Base-by-base conservation (phyloP, 2,329 filamentous ascomycete species). In the Claviceps sp. region DNA sequence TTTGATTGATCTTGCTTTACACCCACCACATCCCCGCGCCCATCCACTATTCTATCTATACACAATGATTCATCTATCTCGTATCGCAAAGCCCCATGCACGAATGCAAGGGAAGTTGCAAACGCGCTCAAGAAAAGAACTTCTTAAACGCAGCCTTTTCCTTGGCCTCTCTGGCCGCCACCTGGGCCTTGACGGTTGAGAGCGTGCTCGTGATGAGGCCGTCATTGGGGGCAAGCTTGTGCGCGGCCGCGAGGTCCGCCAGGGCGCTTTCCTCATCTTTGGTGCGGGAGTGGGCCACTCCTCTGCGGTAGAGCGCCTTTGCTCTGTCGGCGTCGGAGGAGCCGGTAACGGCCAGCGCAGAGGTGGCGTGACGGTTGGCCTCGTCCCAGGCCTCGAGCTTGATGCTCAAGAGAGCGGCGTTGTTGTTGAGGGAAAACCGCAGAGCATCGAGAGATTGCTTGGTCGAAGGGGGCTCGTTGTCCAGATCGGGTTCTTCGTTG, bases 91-190 rank as follows among this genome's bases (percentile, higher is more conserved):
- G 7, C 14, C 14, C n/a, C 38, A 40, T 40, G 38, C 2, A n/a
- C 14, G 14, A n/a, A 40, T 16, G 38, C 5, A n/a, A n/a, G 14
- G 0, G 16, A n/a, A 40, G 38, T 14, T 14, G 38, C 5, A 7
- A 40, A 2, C 5, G 24, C 37, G 37, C 46, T 55, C 51, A 82
- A 42, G 73, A 67, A 65, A 97, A 97, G 70, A 94, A 93, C 73
- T 95, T 97, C 73, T 85, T 86, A 67, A 91, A 95, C 5, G 84
- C 85, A 60, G 86, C 88, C 79, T 90, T 94, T 75, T 96, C 88
- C 79, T 90, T 95, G 66, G 86, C 85, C 56, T 81, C 77, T 55
- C 85, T 78, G 53, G 84, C 86, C 11, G 81, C 76, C 26, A 85
- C 78, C 61, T 77, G 81, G 72, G 84, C 84, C 79, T 90, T 95